Evolutionary conservation across 257 asterid genomes (phyloP).

Genomic region (Nicotiana tomentosiformis): DNA sequence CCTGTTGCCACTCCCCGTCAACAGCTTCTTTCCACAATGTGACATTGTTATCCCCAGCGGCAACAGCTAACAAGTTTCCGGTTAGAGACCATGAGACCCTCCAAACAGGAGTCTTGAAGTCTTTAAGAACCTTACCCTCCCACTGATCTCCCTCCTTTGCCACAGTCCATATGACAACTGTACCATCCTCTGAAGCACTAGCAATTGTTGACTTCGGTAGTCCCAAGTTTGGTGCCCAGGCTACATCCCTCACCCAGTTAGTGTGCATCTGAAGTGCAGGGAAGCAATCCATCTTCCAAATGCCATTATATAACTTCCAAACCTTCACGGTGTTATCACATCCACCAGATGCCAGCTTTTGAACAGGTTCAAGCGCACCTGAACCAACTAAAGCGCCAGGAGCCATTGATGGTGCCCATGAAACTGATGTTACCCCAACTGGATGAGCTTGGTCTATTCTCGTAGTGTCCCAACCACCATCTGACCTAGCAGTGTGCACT

Average conservation of each 20-base stretch:
- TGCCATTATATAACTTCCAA: conserved; percentile 69
- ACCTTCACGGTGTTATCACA: conserved; percentile 88
- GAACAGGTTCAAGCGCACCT: conserved; percentile 55
- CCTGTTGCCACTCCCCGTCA: conserved; percentile 93
- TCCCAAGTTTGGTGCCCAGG: conserved; percentile 97
- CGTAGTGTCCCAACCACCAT: conserved; percentile 80
- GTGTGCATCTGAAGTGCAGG: conserved; percentile 80
- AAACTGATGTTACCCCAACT: conserved; percentile 88
- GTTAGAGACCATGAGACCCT: conserved; percentile 98
- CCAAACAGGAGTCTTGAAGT: conserved; percentile 82
- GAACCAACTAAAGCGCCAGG: conserved; percentile 79
- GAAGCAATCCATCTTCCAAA: conserved; percentile 92
- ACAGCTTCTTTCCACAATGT: conserved; percentile 91
- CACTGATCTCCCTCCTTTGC: conserved; percentile 82
- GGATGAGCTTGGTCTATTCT: conserved; percentile 93
- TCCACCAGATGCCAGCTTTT: conserved; percentile 92
- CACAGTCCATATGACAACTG: conserved; percentile 81
- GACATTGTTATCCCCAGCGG: conserved; percentile 76
- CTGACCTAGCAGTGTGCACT: conserved; percentile 58
- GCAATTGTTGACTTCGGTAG: conserved; percentile 94
- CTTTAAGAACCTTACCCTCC: conserved; percentile 81
- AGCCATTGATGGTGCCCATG: conserved; percentile 91
- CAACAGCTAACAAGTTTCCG: conserved; percentile 84
- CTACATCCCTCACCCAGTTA: conserved; percentile 95
- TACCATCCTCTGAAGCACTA: conserved; percentile 93